Conservation (phyloP, 208 protist genomes). For the Acanthamoeba castellanii region DNA sequence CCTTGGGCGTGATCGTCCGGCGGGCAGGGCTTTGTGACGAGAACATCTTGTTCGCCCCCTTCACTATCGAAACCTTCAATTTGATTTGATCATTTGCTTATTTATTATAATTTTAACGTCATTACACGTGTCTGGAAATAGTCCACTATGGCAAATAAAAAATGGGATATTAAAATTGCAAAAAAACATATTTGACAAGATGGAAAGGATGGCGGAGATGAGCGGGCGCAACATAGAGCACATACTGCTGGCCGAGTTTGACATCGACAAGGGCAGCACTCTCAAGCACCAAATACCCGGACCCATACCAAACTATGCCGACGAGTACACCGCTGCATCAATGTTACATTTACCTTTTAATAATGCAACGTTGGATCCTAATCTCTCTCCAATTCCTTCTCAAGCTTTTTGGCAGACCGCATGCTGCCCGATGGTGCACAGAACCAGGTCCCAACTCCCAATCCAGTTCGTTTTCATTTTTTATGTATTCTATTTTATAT, state of each 20-base stretch:
- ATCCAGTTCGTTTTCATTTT: background rate
- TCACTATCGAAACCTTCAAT: background rate
- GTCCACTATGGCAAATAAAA: background rate
- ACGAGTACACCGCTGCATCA: background rate
- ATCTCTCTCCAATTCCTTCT: background rate
- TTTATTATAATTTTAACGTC: no score
- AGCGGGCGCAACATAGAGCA: slow-evolving; percentile 41
- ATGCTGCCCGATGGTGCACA: slow-evolving; percentile 88
- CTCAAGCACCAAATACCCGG: slow-evolving; percentile 78
- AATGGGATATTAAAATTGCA: background rate
- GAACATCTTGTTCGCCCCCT: background rate
- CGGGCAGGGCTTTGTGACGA: background rate
- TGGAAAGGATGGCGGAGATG: background rate
- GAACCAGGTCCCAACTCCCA: slow-evolving; percentile 26
- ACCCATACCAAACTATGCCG: slow-evolving; percentile 18
- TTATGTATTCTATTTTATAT: background rate
- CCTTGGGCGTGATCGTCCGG: background rate
- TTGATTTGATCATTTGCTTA: no score
- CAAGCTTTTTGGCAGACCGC: slow-evolving; percentile 78
- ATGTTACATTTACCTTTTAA: background rate
- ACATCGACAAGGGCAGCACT: slow-evolving; percentile 85
- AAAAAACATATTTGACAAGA: background rate
- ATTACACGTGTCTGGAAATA: no score
- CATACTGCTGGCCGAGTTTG: slow-evolving; percentile 85
- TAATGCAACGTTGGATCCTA: background rate